phyloP scores from a whole-genome alignment of 2,329 filamentous ascomycete species.

The Sphaceloma murrayae region DNA sequence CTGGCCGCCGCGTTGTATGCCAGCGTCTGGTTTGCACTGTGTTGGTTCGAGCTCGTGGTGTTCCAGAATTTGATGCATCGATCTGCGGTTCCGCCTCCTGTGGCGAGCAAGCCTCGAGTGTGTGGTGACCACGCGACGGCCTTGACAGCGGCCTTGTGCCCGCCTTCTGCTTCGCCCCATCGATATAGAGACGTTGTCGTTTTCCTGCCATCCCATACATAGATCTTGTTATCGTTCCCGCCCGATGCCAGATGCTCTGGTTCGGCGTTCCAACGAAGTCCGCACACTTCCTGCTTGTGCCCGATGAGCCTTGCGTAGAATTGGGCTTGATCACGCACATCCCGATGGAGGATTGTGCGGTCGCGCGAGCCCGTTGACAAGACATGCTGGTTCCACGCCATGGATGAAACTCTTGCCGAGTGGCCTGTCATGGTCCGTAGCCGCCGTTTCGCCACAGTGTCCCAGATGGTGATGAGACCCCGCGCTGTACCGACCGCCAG shows the following conservation, averaged over 20 bases:
- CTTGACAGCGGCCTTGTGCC: slow-evolving; percentile 93
- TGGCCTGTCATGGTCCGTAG: slow-evolving; percentile 95
- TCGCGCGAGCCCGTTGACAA: slow-evolving; percentile 91
- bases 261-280: slow-evolving; percentile 92
- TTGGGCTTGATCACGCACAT: slow-evolving; percentile 86
- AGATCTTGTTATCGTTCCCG: slow-evolving; percentile 96
- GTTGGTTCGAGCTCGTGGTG: slow-evolving; percentile 45
- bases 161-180: slow-evolving; percentile 88
- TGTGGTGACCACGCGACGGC: slow-evolving; percentile 97
- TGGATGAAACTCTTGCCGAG: slow-evolving; percentile 79
- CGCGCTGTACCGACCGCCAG: slow-evolving; percentile 91
- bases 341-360: slow-evolving; percentile 86
- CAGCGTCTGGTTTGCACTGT: slow-evolving; percentile 31
- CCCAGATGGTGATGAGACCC: slow-evolving; percentile 94
- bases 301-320: slow-evolving; percentile 79
- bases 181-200: slow-evolving; percentile 87
- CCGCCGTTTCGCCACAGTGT: slow-evolving; percentile 75
- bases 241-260: slow-evolving; percentile 91
- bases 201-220: slow-evolving; percentile 96
- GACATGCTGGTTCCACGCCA: slow-evolving; percentile 98
- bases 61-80: slow-evolving; percentile 98
- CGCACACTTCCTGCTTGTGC: slow-evolving; percentile 97
- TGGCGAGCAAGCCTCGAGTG: slow-evolving; percentile 86
- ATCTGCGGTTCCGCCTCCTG: slow-evolving; percentile 90
- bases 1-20: slow-evolving; percentile 21